phyloP scores from a whole-genome alignment of 768 basidiomycete genomes.

The Vararia minispora region DNA sequence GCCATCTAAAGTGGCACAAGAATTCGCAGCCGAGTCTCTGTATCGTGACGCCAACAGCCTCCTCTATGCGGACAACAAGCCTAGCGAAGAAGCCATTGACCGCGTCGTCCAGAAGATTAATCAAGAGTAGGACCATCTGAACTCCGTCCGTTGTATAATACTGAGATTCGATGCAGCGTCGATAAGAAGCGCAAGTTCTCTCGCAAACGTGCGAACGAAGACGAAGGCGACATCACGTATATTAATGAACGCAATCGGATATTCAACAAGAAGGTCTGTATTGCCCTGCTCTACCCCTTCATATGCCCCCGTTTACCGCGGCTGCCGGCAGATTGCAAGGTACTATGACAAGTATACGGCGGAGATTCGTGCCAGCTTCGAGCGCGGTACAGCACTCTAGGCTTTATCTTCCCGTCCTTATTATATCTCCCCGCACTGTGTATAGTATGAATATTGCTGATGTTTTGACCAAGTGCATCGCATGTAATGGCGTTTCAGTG shows the following conservation, averaged over 20 bases:
- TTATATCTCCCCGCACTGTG: no score
- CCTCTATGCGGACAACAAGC: slow-evolving; percentile 91
- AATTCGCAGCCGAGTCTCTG: slow-evolving; percentile 63
- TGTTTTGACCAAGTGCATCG: slow-evolving; percentile 5
- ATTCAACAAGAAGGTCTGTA: slow-evolving; percentile 87
- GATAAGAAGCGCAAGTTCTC: slow-evolving; percentile 89
- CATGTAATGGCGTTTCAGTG: no score
- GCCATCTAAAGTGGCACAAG: slow-evolving; percentile 50
- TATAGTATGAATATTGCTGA: slow-evolving; percentile 12
- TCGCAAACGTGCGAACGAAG: slow-evolving; percentile 82
- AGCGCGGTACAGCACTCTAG: slow-evolving; percentile 88
- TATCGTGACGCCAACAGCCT: slow-evolving; percentile 92
- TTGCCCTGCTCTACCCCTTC: neutral
- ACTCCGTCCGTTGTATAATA: slow-evolving; percentile 1
- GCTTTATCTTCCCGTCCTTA: no score
- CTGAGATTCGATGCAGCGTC: slow-evolving; percentile 59
- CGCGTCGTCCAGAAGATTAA: slow-evolving; percentile 87
- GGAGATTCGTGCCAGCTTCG: slow-evolving; percentile 95
- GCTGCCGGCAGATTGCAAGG: slow-evolving; percentile 81
- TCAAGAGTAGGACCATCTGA: slow-evolving; percentile 64
- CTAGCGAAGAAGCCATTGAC: slow-evolving; percentile 92
- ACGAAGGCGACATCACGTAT: slow-evolving; percentile 94
- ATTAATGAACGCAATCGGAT: slow-evolving; percentile 98
- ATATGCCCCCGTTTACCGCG: slow-evolving; percentile 3
- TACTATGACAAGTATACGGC: slow-evolving; percentile 97